These are phyloP conservation scores for Xylaria sp. DNA, from an alignment of 2,329 filamentous ascomycete species.

Conservation along the genomic window DNA sequence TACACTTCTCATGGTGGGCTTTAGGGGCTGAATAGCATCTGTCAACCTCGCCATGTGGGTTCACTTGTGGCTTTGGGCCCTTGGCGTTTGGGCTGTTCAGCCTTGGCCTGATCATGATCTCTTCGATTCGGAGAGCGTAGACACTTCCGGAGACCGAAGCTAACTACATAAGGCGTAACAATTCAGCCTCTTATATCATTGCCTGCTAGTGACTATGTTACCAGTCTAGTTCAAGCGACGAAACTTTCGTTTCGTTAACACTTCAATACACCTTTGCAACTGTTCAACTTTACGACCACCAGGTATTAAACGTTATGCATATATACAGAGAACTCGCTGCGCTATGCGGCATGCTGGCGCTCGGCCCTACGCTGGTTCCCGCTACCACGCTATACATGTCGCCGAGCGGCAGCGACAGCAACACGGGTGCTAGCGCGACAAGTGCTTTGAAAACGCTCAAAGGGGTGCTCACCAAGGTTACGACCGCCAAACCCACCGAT, in stretches of 20 bases:
- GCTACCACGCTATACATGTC: conserved; percentile 36
- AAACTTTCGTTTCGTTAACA: not conserved
- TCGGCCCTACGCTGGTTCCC: conserved; percentile 21
- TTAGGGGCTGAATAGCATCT: not conserved
- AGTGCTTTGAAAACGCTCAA: conserved; percentile 29
- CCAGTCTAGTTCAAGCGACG: not conserved
- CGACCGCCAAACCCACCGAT: conserved; percentile 23
- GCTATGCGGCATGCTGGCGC: conserved; percentile 17
- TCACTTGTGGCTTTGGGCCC: conserved; percentile 2
- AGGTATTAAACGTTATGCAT: conserved; percentile 19
- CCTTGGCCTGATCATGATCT: not conserved
- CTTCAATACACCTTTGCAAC: not conserved
- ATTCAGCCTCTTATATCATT: conserved; percentile 1
- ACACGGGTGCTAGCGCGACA: conserved; percentile 26
- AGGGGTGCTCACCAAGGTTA: conserved; percentile 30
- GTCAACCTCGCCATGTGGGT: not conserved
- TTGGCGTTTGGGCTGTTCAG: conserved; percentile 8
- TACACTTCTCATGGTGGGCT: not conserved
- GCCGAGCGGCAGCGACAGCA: conserved; percentile 35
- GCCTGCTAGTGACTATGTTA: not conserved
- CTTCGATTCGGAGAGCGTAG: conserved; percentile 16
- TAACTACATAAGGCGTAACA: not conserved
- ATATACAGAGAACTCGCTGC: conserved; percentile 13
- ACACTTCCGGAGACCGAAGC: not conserved
- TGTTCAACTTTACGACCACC: not conserved